phyloP scores from a whole-genome alignment of 148 eudicot genomes.

The Fagopyrum homotropicum region DNA sequence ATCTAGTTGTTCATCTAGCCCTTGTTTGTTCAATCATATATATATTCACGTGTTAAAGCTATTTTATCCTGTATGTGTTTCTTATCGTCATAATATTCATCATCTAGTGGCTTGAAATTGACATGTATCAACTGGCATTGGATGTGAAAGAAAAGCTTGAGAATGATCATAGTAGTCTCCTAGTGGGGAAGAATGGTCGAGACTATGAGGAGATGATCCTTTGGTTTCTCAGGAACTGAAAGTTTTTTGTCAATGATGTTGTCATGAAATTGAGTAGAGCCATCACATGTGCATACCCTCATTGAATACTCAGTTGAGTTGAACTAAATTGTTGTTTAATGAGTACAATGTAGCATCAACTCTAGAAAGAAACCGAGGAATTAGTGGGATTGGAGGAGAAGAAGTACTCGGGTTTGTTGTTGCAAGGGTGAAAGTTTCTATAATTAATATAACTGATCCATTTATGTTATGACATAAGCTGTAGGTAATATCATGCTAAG shows the following conservation, averaged over 20 bases:
- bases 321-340: too few species aligned
- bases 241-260: constrained; percentile 61
- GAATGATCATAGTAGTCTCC: constrained; percentile 52
- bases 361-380: too few species aligned
- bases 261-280: constrained; percentile 69
- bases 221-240: constrained; percentile 90
- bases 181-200: constrained; percentile 73
- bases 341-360: too few species aligned
- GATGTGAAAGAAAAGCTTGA: constrained; percentile 80
- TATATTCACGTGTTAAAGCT: not conserved
- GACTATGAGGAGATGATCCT: constrained; percentile 91
- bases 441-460: not conserved
- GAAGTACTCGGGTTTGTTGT: too few species aligned
- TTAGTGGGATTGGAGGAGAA: too few species aligned
- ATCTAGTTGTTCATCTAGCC: too few species aligned
- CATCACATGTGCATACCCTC: constrained; percentile 42
- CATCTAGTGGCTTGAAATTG: constrained; percentile 10
- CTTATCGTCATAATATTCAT: not conserved
- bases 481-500: not conserved
- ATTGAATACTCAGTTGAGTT: not conserved
- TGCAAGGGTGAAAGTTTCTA: too few species aligned
- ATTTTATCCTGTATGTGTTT: not conserved
- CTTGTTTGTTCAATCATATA: not conserved
- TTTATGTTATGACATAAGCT: not conserved
- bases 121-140: constrained; percentile 36